A percentile compares a stretch with the other conserved stretches of the same genome.
These are phyloP conservation scores for Catunica adiposa DNA, from an alignment of 2,329 filamentous ascomycete species.

Conservation along the genomic window DNA sequence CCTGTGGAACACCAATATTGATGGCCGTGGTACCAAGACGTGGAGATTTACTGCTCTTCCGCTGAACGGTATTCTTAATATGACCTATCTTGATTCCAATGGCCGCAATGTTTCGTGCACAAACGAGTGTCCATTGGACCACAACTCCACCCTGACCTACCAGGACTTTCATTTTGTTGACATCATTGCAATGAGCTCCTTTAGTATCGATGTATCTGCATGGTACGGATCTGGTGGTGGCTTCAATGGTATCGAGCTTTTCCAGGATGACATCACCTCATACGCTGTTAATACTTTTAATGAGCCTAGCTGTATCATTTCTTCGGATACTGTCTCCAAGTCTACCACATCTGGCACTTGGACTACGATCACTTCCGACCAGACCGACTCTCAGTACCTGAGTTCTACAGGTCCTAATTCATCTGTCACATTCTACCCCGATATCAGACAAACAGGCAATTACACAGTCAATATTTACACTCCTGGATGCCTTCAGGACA, in stretches of 20 bases:
- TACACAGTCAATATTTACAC: constrained; percentile 88
- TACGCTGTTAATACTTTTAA: constrained; percentile 83
- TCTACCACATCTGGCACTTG: constrained; percentile 60
- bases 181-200: constrained; percentile 67
- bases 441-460: constrained; percentile 76
- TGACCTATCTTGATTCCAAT: constrained; percentile 69
- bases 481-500: constrained; percentile 71
- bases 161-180: constrained; percentile 93
- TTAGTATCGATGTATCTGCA: constrained; percentile 69
- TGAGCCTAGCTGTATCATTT: constrained; percentile 59
- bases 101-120: constrained; percentile 59
- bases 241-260: constrained; percentile 70
- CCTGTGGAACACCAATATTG: constrained; percentile 70
- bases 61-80: constrained; percentile 84
- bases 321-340: constrained; percentile 38
- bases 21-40: constrained; percentile 73
- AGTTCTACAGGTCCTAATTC: constrained; percentile 47
- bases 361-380: constrained; percentile 45
- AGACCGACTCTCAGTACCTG: constrained; percentile 56
- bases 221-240: constrained; percentile 82
- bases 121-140: constrained; percentile 66
- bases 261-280: constrained; percentile 66
- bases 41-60: constrained; percentile 78
- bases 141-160: constrained; percentile 43
- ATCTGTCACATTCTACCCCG: constrained; percentile 62